phyloP scores from a whole-genome alignment of 2,329 filamentous ascomycete species.

The Epichloe sylvatica region DNA sequence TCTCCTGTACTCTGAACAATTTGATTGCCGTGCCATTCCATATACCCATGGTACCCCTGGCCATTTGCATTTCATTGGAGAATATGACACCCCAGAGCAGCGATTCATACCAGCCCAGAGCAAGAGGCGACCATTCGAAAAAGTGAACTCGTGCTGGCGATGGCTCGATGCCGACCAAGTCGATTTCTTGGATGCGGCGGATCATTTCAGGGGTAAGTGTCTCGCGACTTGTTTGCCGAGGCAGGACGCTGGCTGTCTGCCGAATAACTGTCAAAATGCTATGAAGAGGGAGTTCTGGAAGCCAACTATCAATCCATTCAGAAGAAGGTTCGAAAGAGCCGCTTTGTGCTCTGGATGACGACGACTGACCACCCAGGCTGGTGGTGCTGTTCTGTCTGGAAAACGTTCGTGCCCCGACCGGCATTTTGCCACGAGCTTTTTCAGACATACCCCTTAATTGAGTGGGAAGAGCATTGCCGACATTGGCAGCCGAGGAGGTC shows the following conservation, averaged over 20 bases:
- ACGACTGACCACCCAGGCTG: constrained; percentile 56
- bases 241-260: constrained; percentile 44
- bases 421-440: constrained; percentile 92
- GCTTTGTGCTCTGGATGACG: constrained; percentile 40
- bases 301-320: constrained; percentile 84
- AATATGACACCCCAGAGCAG: constrained; percentile 91
- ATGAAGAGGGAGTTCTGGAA: constrained; percentile 81
- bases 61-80: constrained; percentile 73
- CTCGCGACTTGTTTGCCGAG: constrained; percentile 33
- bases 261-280: constrained; percentile 68
- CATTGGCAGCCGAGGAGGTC: constrained; percentile 51
- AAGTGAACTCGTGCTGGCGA: constrained; percentile 64
- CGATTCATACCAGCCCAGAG: constrained; percentile 90
- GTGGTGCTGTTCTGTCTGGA: constrained; percentile 83
- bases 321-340: constrained; percentile 60
- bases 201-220: constrained; percentile 32
- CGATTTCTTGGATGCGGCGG: constrained; percentile 42
- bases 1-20: constrained; percentile 81
- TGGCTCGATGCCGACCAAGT: constrained; percentile 60
- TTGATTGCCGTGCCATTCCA: constrained; percentile 88
- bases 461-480: constrained; percentile 66
- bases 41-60: constrained; percentile 75
- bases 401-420: constrained; percentile 66
- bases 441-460: constrained; percentile 91
- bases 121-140: constrained; percentile 90